Evolutionary conservation across 2,329 filamentous ascomycete species (phyloP).

Genomic region (Colletotrichum scovillei): DNA sequence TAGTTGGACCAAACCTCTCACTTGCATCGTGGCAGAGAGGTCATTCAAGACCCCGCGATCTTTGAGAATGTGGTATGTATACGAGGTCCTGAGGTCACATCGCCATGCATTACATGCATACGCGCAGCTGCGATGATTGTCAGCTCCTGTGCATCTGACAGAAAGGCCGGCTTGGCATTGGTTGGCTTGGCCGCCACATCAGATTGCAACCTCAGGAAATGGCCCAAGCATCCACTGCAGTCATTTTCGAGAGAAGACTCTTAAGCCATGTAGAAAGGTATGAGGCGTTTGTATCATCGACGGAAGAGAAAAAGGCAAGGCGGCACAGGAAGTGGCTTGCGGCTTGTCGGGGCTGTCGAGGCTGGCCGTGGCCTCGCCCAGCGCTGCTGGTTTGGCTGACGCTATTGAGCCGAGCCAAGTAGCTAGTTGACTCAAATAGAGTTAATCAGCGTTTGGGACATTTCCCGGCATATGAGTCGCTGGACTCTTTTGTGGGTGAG

Average conservation of each 20-base stretch:
- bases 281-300: neutral
- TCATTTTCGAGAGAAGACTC: neutral
- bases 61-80: neutral
- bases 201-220: neutral
- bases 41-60: neutral
- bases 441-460: slow-evolving; percentile 5
- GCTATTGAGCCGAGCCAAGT: slow-evolving; percentile 16
- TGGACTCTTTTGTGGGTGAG: neutral
- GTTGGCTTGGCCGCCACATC: neutral
- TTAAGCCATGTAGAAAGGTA: neutral
- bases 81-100: neutral
- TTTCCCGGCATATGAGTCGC: neutral
- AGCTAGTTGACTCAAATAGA: slow-evolving; percentile 22
- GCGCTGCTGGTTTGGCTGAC: neutral
- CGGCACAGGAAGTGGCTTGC: slow-evolving; percentile 6
- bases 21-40: neutral
- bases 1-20: neutral
- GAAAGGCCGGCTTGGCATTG: slow-evolving; percentile 2
- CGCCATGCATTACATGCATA: slow-evolving; percentile 6
- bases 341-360: neutral
- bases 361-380: neutral
- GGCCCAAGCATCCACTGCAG: neutral
- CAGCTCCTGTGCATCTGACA: slow-evolving; percentile 17
- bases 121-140: neutral
- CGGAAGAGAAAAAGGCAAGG: neutral